A percentile compares a stretch with the other conserved stretches of the same genome.
These are phyloP conservation scores for Nymphaea thermarum DNA, from an alignment of 164 flowering plant genomes.

Conservation along the genomic window DNA sequence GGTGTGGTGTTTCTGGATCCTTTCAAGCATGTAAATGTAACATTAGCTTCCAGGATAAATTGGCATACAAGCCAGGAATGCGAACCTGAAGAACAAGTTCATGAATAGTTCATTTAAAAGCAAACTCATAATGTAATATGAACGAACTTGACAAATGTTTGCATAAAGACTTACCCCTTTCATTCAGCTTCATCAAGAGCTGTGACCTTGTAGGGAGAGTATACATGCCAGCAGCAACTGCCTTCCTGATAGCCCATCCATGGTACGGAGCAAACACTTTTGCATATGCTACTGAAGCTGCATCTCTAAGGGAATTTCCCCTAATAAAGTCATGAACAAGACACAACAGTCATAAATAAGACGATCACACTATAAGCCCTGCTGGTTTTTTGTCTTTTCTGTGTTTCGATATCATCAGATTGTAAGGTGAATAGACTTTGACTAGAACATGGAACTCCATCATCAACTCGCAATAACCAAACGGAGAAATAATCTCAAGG, in stretches of 20 bases:
- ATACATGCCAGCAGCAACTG: slow-evolving; percentile 83
- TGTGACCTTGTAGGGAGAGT: slow-evolving; percentile 61
- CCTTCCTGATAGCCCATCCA: slow-evolving; percentile 75
- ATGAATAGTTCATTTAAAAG: background rate
- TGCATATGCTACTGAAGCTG: slow-evolving; percentile 65
- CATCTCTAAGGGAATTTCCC: slow-evolving; percentile 53
- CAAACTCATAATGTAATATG: background rate
- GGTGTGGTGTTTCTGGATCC: too few relatives aligned
- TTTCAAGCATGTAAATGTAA: too few relatives aligned
- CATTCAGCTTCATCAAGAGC: slow-evolving; percentile 57
- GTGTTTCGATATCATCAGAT: too few relatives aligned
- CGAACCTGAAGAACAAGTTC: background rate
- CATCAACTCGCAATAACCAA: too few relatives aligned
- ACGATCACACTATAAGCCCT: too few relatives aligned
- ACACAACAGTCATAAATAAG: too few relatives aligned
- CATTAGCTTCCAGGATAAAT: too few relatives aligned
- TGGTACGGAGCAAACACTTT: slow-evolving; percentile 72
- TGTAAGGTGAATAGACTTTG: too few relatives aligned
- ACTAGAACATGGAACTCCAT: too few relatives aligned
- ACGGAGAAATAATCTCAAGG: too few relatives aligned
- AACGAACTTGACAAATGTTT: too few relatives aligned
- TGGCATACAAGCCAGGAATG: background rate
- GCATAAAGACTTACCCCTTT: slow-evolving; percentile 43
- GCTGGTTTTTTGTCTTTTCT: too few relatives aligned
- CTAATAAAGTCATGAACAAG: slow-evolving; percentile 20